Base-by-base conservation (phyloP, 176 grass and related monocot species). In the Avena eriantha region DNA sequence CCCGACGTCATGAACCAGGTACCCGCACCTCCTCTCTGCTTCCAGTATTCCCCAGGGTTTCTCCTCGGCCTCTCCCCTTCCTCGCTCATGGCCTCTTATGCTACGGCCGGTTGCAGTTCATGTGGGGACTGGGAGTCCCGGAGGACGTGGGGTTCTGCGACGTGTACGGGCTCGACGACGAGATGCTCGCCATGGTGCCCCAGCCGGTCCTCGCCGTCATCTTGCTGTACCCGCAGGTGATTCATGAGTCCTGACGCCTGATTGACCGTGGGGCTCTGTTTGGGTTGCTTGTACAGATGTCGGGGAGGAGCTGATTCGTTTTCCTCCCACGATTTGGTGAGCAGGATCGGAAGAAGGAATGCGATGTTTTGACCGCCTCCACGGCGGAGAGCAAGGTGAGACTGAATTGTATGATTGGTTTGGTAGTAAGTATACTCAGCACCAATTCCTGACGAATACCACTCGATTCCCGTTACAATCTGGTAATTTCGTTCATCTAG, bases 1-100 rank as follows among this genome's bases (percentile, higher is more conserved):
- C 93, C 93, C 14, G 93, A 95, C 57, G 93, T 95, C 81, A 98
- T 95, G 96, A 95, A 94, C 88, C 96, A 98, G 96, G 96, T 95
- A 55, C 5, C 63, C 41, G 16, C 50, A 5, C 9, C 24, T 76
- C 80, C 17, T 47, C 69, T 19, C 60, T 12, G 58, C 24, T 4
- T 78, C 67, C 3, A 1, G 59, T 19, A 65, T 26, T 34, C 58
- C 4, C 13, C 0, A 61, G 84, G 47, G 33, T 7, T 15, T 54
- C 50, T 7, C 79, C 29, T 76, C 69, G 83, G 48, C 69, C 16
- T 39, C 78, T n/a, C 61, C 11, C 11, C 48, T 33, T 16, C 29
- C 33, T 56, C 61, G 41, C 39, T 77, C 51, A 82, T 15, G 51
- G 41, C 15, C 49, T 59, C 11, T 74, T 8, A 5, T 9, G 50